phyloP scores from a whole-genome alignment of 805 yeast species.

The Tetrapisispora fleetii region DNA sequence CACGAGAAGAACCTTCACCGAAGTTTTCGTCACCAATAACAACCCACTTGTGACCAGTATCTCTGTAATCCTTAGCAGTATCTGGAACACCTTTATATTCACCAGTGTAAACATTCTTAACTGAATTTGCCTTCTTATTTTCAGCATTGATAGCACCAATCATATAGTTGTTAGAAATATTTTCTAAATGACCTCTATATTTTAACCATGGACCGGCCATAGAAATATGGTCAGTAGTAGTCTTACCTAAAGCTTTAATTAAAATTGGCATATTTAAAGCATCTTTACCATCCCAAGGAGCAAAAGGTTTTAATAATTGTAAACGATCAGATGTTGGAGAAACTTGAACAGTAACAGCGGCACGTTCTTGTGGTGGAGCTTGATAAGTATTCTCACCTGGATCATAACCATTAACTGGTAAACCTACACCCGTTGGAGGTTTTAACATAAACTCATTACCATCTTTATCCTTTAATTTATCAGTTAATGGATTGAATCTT shows the following conservation, averaged over 20 bases:
- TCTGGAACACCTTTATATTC: conserved; percentile 93
- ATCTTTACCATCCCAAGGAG: conserved; percentile 95
- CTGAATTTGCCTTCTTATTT: conserved; percentile 86
- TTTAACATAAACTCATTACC: conserved; percentile 85
- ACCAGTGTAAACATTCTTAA: conserved; percentile 87
- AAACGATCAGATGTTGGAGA: conserved; percentile 92
- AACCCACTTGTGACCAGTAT: conserved; percentile 87
- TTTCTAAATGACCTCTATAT: conserved; percentile 98
- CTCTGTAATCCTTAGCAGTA: conserved; percentile 91
- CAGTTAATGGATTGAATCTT: conserved; percentile 92
- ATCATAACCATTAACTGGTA: conserved; percentile 85
- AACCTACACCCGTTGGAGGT: conserved; percentile 84
- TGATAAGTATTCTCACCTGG: conserved; percentile 92
- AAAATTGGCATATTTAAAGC: conserved; percentile 81
- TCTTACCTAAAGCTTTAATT: conserved; percentile 93
- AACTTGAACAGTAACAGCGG: conserved; percentile 61
- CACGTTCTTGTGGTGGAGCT: conserved; percentile 89
- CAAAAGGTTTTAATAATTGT: conserved; percentile 88
- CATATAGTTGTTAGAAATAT: conserved; percentile 98
- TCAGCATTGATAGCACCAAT: conserved; percentile 98
- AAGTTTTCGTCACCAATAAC: conserved; percentile 97
- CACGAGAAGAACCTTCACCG: conserved; percentile 99
- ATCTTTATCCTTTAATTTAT: conserved; percentile 73
- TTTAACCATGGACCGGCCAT: conserved; percentile 99
- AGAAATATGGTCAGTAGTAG: conserved; percentile 98